Base-by-base conservation (phyloP, 805 yeast species). In the Tetrapisispora pingtungensis region DNA sequence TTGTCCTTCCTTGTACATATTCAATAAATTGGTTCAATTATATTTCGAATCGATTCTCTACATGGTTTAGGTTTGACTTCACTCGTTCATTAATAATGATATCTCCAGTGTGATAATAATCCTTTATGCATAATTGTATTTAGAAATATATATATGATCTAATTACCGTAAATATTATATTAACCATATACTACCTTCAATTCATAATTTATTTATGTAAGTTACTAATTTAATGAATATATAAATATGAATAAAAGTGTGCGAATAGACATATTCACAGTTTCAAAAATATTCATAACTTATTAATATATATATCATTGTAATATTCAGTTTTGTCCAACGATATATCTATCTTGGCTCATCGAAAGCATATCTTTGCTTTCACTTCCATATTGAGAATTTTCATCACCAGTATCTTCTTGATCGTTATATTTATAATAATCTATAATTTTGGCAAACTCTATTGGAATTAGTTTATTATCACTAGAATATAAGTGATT, bases 391-490 rank as follows among this genome's bases (percentile, higher is more conserved):
- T n/a, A 3, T 12, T 37, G 33, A 4, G 26, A 18, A 18, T 37
- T 37, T 18, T 37, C 40, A 37, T 18, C 26, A 17, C 15, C 24
- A 17, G 13, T 27, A 15, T 14, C 15, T 8, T 37, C 26, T 12
- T 20, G 22, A 27, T 14, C n/a, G 15, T 17, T 28, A 18, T 27
- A 37, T 28, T 27, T 37, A 13, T 26, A 27, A 27, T 27, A 37
- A 28, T 37, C 40, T 7, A 37, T 37, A 13, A 37, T 37, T 13
- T 37, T 37, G 3, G 40, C 40, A 18, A 37, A 28, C 12, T 37
- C 40, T 2, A 17, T 26, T 17, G 40, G 40, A 5, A 37, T 31
- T 18, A 37, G 12, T 27, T 37, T 37, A 15, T 37, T 37, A 13
- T 37, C 40, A 37, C 17, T 26, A 2, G 26, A 6, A 27, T 37